Base-by-base conservation (phyloP, 805 yeast genomes). In the Saccharomycopsis javanensis region DNA sequence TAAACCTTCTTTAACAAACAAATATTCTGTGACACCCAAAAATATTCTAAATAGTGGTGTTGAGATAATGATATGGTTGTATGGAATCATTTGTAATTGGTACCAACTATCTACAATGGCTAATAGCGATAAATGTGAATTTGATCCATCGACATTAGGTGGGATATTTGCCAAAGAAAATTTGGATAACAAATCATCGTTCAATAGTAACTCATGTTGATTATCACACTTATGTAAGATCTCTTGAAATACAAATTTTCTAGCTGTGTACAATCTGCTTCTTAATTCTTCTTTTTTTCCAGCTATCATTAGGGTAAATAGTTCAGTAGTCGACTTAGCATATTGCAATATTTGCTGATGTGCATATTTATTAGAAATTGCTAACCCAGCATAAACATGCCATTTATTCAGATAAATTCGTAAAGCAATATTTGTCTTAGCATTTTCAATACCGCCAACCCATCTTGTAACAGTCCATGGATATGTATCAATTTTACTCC, bases 371-470 rank as follows among this genome's bases (percentile, higher is more conserved):
- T 94, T 94, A 1, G 96, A 86, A 63, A 94, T 92, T 8, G 98
- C 97, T 65, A 94, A 75, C 0, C 99, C 99, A 4, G 98, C 98
- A 67, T 94, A 94, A 31, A 94, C 98, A 69, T 94, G 99, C 96
- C 97, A 94, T 71, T 91, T 90, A 71, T 91, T 94, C 16, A 96
- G 83, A 69, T 78, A 94, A 54, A 94, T 94, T 61, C 99, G 76
- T 67, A 94, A 72, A 0, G 98, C 86, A 33, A 94, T 90, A 68
- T 94, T 94, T 67, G 91, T 87, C 65, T 94, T 94, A 15, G 96
- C 98, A 68, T 94, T 92, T 68, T 94, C 99, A 51, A 94, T 75
- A 1, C 99, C 98, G 13, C 98, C 98, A 27, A 82, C 72, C 92
- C 96, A 90, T 66, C 85, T 81, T 0, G 85, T 79, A 2, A 83